These are phyloP conservation scores for Cymbopogon flexuosus DNA, from an alignment of 202 grass and related monocot genomes.

Conservation along the genomic window DNA sequence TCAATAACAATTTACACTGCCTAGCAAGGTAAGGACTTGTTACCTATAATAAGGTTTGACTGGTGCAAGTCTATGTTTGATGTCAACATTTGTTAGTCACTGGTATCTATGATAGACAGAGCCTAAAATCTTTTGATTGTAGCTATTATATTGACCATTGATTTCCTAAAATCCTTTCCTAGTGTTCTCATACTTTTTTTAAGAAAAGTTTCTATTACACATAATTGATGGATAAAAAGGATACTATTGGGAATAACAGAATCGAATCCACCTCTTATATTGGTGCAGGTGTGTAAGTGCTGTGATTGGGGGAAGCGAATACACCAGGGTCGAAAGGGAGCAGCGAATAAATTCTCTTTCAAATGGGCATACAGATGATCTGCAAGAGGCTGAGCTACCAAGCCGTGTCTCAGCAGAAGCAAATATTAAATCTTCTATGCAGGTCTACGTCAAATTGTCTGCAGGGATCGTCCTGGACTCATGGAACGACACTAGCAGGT, in stretches of 20 bases:
- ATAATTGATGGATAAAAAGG: background rate
- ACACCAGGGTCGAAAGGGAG: slow-evolving; percentile 73
- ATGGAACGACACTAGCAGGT: slow-evolving; percentile 90
- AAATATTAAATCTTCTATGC: slow-evolving; percentile 93
- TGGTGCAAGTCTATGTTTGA: slow-evolving; percentile 2
- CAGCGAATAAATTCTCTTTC: slow-evolving; percentile 72
- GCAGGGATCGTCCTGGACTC: slow-evolving; percentile 82
- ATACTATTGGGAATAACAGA: background rate
- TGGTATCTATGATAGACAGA: background rate
- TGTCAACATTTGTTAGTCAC: slow-evolving; percentile 20
- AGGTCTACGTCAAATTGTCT: slow-evolving; percentile 80
- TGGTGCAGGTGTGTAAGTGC: slow-evolving; percentile 71
- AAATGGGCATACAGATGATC: slow-evolving; percentile 62
- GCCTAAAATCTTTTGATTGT: background rate
- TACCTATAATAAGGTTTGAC: slow-evolving; percentile 13
- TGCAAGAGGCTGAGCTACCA: slow-evolving; percentile 64
- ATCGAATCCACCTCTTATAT: background rate
- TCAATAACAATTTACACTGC: slow-evolving; percentile 91
- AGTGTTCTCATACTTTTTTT: background rate
- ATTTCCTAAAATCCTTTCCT: slow-evolving; percentile 24
- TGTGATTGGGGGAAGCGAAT: slow-evolving; percentile 80
- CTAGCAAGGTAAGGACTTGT: slow-evolving; percentile 64
- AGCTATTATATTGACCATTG: background rate
- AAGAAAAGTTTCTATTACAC: background rate
- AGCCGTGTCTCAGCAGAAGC: slow-evolving; percentile 72